These are phyloP conservation scores for Suillus spraguei DNA, from an alignment of 768 basidiomycete genomes.

Conservation along the genomic window DNA sequence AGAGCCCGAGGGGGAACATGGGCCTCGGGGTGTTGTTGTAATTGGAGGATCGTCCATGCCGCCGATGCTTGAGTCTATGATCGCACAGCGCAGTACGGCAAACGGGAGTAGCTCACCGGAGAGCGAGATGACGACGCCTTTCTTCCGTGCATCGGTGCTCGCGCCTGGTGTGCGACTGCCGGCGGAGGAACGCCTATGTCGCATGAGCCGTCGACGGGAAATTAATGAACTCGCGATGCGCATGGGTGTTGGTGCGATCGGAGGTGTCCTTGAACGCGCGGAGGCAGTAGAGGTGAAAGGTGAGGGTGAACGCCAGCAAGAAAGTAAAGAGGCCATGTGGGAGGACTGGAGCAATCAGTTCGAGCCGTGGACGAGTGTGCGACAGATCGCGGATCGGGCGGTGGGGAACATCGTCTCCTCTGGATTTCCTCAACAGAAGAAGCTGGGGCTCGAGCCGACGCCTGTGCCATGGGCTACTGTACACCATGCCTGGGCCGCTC, in stretches of 20 bases:
- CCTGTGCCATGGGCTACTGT: conserved; percentile 69
- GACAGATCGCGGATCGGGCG: conserved; percentile 75
- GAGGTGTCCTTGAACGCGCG: conserved; percentile 57
- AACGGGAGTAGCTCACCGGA: conserved; percentile 22
- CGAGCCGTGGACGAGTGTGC: conserved; percentile 70
- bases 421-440: conserved; percentile 14
- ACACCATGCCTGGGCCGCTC: conserved; percentile 64
- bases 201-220: conserved; percentile 66
- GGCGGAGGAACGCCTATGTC: conserved; percentile 52
- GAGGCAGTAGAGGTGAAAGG: conserved; percentile 11
- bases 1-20: conserved; percentile 34
- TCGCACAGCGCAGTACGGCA: conserved; percentile 21
- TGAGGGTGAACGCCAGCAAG: conserved; percentile 11
- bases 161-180: conserved; percentile 64
- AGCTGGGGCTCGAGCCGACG: conserved; percentile 45
- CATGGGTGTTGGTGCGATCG: conserved; percentile 79
- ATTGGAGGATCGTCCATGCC: conserved; percentile 47
- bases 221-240: conserved; percentile 82
- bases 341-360: conserved; percentile 71
- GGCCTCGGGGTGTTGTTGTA: conserved; percentile 47
- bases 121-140: conserved; percentile 35
- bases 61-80: conserved; percentile 25
- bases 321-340: conserved; percentile 41
- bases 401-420: conserved; percentile 61
- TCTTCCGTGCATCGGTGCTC: conserved; percentile 72